Base-by-base conservation (phyloP, 1,139 yeast species). In the Yamadazyma jaroonii region DNA sequence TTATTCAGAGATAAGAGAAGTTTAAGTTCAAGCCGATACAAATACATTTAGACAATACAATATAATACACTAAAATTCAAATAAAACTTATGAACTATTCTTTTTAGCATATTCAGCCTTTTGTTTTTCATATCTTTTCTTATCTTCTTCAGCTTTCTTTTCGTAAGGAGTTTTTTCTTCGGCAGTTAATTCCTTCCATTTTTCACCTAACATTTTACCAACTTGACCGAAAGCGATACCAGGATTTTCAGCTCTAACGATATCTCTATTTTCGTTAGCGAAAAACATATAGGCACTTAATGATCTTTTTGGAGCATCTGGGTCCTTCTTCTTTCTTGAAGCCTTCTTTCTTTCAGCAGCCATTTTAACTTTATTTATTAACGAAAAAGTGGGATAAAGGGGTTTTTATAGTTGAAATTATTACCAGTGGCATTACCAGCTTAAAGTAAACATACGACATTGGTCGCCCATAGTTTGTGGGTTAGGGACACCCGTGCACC, bases 291-390 rank as follows among this genome's bases (percentile, higher is more conserved):
- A 92, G 40, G 97, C 97, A 46, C 97, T 88, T 62, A 92, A 74
- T 27, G 97, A 88, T 69, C 97, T 84, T 87, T 92, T 92, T 64
- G 98, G 98, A 49, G 98, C 98, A 68, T 90, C 90, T 72, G 97
- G 97, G 70, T 92, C 97, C 74, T 71, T 71, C 75, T 71, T 71
- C 62, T 70, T 71, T 69, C 77, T 71, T 46, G 72, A 58, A 44
- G 72, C 50, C 56, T 67, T 71, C 59, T 69, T 71, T 57, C 65
- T 71, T 59, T 70, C 76, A 33, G 58, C 54, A 53, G 52, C 37
- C 40, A 36, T 39, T 30, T 25, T 34, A 15, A n/a, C 12, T 3
- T 3, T 27, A 10, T 5, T 23, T 9, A 5, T 17, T 17, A 17
- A 17, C 6, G 4, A 6, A 17, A 17, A 4, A 4, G 20, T 5